A percentile compares a stretch with the other conserved stretches of the same genome.
phyloP scores from a whole-genome alignment of 495 filamentous ascomycete species.

The Parathielavia hyrcaniae region DNA sequence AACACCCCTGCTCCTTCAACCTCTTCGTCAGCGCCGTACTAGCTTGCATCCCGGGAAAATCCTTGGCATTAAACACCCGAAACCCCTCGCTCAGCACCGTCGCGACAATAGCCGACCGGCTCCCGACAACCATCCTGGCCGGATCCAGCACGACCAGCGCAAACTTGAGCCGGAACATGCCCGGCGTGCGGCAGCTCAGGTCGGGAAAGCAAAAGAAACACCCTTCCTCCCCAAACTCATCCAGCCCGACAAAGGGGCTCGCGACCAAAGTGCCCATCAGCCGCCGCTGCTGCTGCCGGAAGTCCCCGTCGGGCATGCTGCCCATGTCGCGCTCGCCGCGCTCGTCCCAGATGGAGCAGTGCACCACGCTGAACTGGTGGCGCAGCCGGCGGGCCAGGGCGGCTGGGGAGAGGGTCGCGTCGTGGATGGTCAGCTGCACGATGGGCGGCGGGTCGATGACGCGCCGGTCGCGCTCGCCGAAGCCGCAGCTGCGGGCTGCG shows the following conservation, averaged over 20 bases:
- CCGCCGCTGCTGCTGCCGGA: slow-evolving; percentile 56
- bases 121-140: slow-evolving; percentile 39
- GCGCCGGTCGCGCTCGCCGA: slow-evolving; percentile 85
- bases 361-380: slow-evolving; percentile 73
- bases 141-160: slow-evolving; percentile 76
- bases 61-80: slow-evolving; percentile 89
- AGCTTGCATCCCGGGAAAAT: slow-evolving; percentile 88
- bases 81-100: slow-evolving; percentile 71
- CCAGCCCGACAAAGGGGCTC: slow-evolving; percentile 62
- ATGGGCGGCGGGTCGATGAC: slow-evolving; percentile 96
- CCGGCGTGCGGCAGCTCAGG: slow-evolving; percentile 82
- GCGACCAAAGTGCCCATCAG: slow-evolving; percentile 76
- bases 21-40: slow-evolving; percentile 62
- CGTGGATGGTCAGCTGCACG: slow-evolving; percentile 71
- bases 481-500: slow-evolving; percentile 87
- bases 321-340: slow-evolving; percentile 55
- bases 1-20: slow-evolving; percentile 66
- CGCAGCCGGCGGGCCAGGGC: slow-evolving; percentile 56
- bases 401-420: slow-evolving; percentile 49
- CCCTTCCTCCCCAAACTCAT: slow-evolving; percentile 60
- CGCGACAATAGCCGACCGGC: slow-evolving; percentile 56
- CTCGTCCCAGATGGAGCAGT: slow-evolving; percentile 69
- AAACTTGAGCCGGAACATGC: slow-evolving; percentile 75
- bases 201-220: slow-evolving; percentile 96
- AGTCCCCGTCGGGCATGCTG: slow-evolving; percentile 52